These are phyloP conservation scores for Coemansia sp. DNA, from an alignment of 192 early-diverging fungal genomes.

Conservation along the genomic window DNA sequence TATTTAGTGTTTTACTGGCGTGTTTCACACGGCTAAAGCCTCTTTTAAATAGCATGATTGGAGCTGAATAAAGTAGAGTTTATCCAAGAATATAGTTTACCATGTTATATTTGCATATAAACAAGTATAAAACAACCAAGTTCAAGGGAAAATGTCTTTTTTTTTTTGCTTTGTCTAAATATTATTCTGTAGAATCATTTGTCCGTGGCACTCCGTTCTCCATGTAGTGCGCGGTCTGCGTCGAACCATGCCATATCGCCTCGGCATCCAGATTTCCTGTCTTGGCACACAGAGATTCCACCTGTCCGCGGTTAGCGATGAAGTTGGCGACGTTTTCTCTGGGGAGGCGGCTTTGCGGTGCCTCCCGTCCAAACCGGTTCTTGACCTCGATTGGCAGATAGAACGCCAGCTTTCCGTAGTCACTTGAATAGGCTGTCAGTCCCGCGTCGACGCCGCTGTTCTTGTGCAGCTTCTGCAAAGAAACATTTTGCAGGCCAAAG, in stretches of 20 bases:
- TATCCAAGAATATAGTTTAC: too few species aligned
- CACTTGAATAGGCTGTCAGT: background rate
- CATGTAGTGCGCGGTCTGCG: background rate
- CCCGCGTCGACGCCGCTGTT: slow-evolving; percentile 6
- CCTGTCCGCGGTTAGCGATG: background rate
- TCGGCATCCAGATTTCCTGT: background rate
- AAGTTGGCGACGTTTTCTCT: background rate
- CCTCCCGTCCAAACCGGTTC: background rate
- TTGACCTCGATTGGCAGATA: slow-evolving; percentile 2
- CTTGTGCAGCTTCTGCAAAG: background rate
- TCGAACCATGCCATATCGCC: background rate
- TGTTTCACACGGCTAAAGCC: too few species aligned
- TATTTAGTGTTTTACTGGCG: too few species aligned
- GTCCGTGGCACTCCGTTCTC: background rate
- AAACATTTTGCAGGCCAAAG: background rate
- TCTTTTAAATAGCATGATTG: too few species aligned
- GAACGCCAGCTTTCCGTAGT: background rate
- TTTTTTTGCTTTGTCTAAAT: too few species aligned
- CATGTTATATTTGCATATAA: too few species aligned
- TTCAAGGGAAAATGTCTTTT: too few species aligned
- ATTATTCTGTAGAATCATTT: too few species aligned
- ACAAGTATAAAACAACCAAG: too few species aligned
- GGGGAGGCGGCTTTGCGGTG: too few species aligned
- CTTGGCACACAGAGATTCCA: background rate
- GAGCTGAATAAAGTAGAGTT: too few species aligned